These are phyloP conservation scores for Mikania micrantha DNA, from an alignment of 129 eudicot species.

Conservation along the genomic window DNA sequence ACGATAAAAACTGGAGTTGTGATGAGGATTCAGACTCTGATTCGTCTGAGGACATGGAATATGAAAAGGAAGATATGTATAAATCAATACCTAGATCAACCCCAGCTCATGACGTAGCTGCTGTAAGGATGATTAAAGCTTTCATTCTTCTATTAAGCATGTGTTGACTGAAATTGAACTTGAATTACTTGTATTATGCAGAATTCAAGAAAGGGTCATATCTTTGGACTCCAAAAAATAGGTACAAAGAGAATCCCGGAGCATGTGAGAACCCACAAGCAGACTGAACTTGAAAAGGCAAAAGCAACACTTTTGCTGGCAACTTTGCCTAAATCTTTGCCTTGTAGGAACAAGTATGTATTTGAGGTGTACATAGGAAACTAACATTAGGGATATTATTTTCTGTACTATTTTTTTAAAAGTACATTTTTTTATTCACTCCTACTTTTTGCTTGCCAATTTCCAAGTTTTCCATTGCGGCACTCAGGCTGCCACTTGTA, in stretches of 20 bases:
- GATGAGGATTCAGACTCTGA: slow-evolving; percentile 48
- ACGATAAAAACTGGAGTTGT: slow-evolving; percentile 70
- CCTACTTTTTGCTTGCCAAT: not conserved
- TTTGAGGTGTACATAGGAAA: not conserved
- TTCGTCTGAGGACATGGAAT: slow-evolving; percentile 58
- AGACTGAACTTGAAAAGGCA: slow-evolving; percentile 91
- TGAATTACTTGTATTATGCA: slow-evolving; percentile 23
- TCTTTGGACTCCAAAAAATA: slow-evolving; percentile 80
- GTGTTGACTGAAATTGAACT: not conserved
- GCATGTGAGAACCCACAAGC: slow-evolving; percentile 78
- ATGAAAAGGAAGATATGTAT: slow-evolving; percentile 45
- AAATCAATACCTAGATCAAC: slow-evolving; percentile 40
- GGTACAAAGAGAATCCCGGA: slow-evolving; percentile 86
- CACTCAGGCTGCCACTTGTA: not conserved
- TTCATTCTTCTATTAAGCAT: not conserved
- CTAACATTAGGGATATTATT: not conserved
- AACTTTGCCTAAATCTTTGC: slow-evolving; percentile 88
- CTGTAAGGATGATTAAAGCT: slow-evolving; percentile 51
- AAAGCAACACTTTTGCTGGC: slow-evolving; percentile 88
- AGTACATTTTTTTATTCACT: not conserved
- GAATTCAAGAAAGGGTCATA: slow-evolving; percentile 78
- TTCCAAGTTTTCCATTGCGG: not conserved
- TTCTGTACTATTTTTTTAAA: not conserved
- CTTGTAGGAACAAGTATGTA: slow-evolving; percentile 89
- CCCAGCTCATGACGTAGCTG: slow-evolving; percentile 58